Conservation (phyloP, 75 land plant species). For the Pinus tabuliformis region DNA sequence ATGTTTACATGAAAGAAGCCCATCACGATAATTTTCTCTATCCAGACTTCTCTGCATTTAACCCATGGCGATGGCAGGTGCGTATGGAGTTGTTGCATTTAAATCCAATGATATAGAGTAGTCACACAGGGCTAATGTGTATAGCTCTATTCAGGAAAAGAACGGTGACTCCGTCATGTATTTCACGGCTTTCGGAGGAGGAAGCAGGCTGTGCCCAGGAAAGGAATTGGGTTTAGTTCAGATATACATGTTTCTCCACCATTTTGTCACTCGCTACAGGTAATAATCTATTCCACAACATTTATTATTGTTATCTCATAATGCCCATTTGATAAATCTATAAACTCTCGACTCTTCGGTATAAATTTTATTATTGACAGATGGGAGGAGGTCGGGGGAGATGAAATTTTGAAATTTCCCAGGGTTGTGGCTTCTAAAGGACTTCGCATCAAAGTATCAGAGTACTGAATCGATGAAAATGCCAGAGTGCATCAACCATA, state of each 20-base stretch:
- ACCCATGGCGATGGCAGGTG: conserved; percentile 84
- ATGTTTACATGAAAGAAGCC: conserved; percentile 64
- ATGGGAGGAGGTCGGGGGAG: conserved; percentile 53
- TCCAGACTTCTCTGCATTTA: conserved; percentile 61
- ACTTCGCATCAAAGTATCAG: conserved; percentile 29
- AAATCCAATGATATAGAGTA: background rate
- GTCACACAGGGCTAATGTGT: background rate
- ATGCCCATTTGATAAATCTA: too few relatives aligned
- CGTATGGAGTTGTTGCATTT: too few relatives aligned
- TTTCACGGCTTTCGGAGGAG: conserved; percentile 62
- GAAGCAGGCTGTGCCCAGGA: conserved; percentile 70
- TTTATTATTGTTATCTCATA: too few relatives aligned
- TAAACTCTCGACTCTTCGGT: too few relatives aligned
- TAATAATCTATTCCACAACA: background rate
- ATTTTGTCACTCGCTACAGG: conserved; percentile 70
- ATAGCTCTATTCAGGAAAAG: conserved; percentile 21
- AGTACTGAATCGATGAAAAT: background rate
- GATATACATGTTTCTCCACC: conserved; percentile 57
- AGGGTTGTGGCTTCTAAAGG: conserved; percentile 62
- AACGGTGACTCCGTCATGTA: conserved; percentile 31
- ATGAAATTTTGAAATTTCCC: conserved; percentile 32
- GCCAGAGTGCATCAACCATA: too few relatives aligned
- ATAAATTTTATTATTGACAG: conserved; percentile 16
- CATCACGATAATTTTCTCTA: conserved; percentile 65
- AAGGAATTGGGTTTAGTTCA: conserved; percentile 57